Evolutionary conservation across 2,329 filamentous ascomycete species (phyloP), one percentile per base, ranked within the genome.

Genomic region (Aspergillus sojae): DNA sequence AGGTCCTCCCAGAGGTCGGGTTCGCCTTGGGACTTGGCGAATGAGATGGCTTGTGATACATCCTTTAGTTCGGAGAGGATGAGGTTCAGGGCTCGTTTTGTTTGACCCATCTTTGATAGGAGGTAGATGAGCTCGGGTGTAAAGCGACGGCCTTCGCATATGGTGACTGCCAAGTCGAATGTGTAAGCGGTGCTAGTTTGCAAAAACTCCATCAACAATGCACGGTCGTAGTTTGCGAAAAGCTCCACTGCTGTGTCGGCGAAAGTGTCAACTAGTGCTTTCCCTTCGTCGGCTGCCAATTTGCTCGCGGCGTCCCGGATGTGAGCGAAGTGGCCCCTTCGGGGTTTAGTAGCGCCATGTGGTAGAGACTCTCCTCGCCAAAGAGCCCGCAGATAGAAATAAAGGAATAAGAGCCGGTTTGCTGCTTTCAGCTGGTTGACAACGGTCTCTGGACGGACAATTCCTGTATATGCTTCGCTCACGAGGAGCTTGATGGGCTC

Each of bases 121-220:
- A 99, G 86, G 73, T 95, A 95, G 16, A 99, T 94, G n/a, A 98
- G 86, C 75, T 99, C 95, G 43, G 93, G 91, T 55, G 96, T 91
- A 77, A 91, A 98, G 68, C 90, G 88, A 68, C 87, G 86, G 16
- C 84, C 81, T 77, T 98, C 93, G 74, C 95, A 99, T 71, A 96
- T 85, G 81, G 86, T 67, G 80, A 91, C 76, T 80, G 81, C 82
- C 23, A 70, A 90, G 71, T 95, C 93, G 70, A 97, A 93, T n/a
- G 88, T 89, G 76, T 98, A 99, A 2, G 89, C 90, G 10, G 92
- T 94, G 9, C 92, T 95, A 4, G 88, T 86, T 72, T 92, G 92
- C 32, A 99, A 81, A 71, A 97, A 96, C 52, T 93, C 88, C 89
- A 97, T 93, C 6, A 99, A 83, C 1, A 97, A 79, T 0, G 86